These are phyloP conservation scores for Purpureocillium takamizusanense DNA, from an alignment of 2,329 filamentous ascomycete genomes.

Conservation along the genomic window DNA sequence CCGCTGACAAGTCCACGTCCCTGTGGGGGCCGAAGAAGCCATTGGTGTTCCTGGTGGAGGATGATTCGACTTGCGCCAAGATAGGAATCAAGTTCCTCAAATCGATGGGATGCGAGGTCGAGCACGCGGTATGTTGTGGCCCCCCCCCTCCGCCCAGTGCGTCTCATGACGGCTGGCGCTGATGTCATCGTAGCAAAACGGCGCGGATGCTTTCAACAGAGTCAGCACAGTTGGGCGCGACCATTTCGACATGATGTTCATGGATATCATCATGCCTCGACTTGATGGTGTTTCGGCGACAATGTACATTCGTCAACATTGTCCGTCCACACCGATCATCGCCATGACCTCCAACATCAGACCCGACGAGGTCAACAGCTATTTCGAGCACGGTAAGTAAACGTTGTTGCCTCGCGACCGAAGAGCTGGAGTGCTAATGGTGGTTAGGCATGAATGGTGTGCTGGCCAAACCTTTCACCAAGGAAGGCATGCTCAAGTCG, in stretches of 20 bases:
- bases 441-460: conserved; percentile 98
- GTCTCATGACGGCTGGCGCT: conserved; percentile 1
- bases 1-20: conserved; percentile 27
- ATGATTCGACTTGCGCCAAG: conserved; percentile 57
- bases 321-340: conserved; percentile 76
- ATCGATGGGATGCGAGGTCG: conserved; percentile 57
- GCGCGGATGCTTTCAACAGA: conserved; percentile 84
- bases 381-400: conserved; percentile 83
- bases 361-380: conserved; percentile 92
- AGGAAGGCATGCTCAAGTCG: conserved; percentile 74
- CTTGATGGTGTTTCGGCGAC: conserved; percentile 92
- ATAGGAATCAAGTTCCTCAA: conserved; percentile 61
- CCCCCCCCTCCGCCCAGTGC: neutral
- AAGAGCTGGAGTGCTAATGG: too few relatives aligned
- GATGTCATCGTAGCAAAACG: conserved; percentile 46
- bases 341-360: conserved; percentile 99
- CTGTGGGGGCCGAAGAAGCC: conserved; percentile 57
- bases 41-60: conserved; percentile 84
- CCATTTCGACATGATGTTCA: conserved; percentile 62
- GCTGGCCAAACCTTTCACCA: conserved; percentile 91
- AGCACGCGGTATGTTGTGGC: conserved; percentile 47
- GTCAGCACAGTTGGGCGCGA: conserved; percentile 44
- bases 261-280: conserved; percentile 97
- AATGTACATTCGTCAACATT: conserved; percentile 82
- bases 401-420: neutral